Conservation (phyloP, 192 early-diverging fungal genomes). For the Backusella psychrophila region DNA sequence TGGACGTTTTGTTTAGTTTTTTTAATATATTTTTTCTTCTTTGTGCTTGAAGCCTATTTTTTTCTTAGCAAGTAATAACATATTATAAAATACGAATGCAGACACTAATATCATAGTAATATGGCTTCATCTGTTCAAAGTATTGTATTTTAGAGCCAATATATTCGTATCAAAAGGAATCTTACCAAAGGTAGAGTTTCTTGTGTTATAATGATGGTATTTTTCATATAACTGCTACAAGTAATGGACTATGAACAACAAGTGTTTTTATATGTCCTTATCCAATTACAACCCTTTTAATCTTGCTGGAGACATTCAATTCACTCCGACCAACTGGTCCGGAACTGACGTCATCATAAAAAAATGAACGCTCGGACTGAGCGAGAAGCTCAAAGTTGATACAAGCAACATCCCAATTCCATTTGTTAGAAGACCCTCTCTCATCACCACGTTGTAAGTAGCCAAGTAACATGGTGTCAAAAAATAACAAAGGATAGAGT, state of each 20-base stretch:
- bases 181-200: too few species aligned
- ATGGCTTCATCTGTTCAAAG: too few species aligned
- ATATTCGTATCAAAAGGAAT: too few species aligned
- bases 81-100: too few species aligned
- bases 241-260: too few species aligned
- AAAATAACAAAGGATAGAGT: not conserved
- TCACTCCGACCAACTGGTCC: not conserved
- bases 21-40: too few species aligned
- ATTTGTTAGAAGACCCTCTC: slow-evolving; percentile 5
- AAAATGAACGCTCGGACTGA: not conserved
- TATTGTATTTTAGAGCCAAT: too few species aligned
- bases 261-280: not conserved
- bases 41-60: not conserved
- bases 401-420: not conserved
- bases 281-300: not conserved
- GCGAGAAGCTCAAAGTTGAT: not conserved
- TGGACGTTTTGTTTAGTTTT: too few species aligned
- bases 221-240: too few species aligned
- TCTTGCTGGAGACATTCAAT: too few species aligned
- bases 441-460: slow-evolving; percentile 9
- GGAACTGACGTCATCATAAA: not conserved
- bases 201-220: too few species aligned
- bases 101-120: too few species aligned
- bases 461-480: not conserved
- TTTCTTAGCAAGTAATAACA: not conserved